A percentile compares a stretch with the other conserved stretches of the same genome.
These are phyloP conservation scores for Datisca glomerata DNA, from an alignment of 306 rosid species.

Conservation along the genomic window DNA sequence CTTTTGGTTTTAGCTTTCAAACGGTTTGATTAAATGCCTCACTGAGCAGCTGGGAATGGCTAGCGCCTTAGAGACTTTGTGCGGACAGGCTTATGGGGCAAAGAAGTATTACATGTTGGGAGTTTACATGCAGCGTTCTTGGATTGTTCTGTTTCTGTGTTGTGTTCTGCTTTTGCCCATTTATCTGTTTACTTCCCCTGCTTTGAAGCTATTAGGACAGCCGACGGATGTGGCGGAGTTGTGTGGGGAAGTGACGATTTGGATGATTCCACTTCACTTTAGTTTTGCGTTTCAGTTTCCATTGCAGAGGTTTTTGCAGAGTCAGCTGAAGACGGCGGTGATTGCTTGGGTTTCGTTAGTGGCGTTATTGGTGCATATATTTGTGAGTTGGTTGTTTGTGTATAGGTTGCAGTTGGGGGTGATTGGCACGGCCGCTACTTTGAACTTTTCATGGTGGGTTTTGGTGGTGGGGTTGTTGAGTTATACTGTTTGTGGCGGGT, in stretches of 20 bases:
- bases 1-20: background rate
- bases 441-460: slow-evolving; percentile 6
- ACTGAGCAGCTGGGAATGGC: slow-evolving; percentile 3
- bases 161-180: slow-evolving; percentile 1
- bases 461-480: slow-evolving; percentile 4
- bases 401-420: slow-evolving; percentile 4
- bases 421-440: slow-evolving; percentile 2
- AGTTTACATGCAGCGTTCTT: slow-evolving; percentile 5
- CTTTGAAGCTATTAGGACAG: slow-evolving; percentile 5
- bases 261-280: slow-evolving; percentile 5
- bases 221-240: background rate
- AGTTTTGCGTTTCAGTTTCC: slow-evolving; percentile 9
- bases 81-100: slow-evolving; percentile 8
- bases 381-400: slow-evolving; percentile 8
- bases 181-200: slow-evolving; percentile 2
- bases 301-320: slow-evolving; percentile 4
- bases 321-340: slow-evolving; percentile 4
- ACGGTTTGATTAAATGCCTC: background rate
- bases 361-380: slow-evolving; percentile 3
- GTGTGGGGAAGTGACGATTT: background rate
- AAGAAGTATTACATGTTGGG: slow-evolving; percentile 10
- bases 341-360: slow-evolving; percentile 7
- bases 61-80: slow-evolving; percentile 6
- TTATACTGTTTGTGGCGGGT: slow-evolving; percentile 3
- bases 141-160: slow-evolving; percentile 4